Evolutionary conservation across 768 basidiomycete genomes (phyloP).

Genomic region (Boletus vinaceobasis): DNA sequence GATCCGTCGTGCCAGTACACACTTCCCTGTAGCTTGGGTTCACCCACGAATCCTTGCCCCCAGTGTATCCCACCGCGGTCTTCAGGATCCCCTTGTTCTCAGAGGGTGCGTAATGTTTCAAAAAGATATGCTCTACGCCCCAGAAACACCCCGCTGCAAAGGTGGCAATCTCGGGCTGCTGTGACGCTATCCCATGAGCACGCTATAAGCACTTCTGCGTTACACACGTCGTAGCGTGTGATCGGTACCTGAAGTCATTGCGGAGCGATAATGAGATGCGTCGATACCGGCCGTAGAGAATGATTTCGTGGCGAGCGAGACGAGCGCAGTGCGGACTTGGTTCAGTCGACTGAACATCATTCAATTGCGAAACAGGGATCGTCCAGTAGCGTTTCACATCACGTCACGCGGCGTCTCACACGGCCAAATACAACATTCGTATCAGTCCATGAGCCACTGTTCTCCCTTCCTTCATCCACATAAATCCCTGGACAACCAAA

Average conservation of each 20-base stretch:
- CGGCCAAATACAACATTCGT: background rate
- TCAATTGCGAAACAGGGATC: background rate
- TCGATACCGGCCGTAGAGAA: conserved; percentile 29
- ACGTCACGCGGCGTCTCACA: background rate
- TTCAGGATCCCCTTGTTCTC: conserved; percentile 72
- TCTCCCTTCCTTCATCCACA: conserved; percentile 16
- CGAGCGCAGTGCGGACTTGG: conserved; percentile 18
- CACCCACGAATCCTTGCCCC: conserved; percentile 51
- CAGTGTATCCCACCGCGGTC: conserved; percentile 78
- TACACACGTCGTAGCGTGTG: background rate
- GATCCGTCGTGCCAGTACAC: conserved; percentile 76
- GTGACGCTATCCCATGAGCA: conserved; percentile 38
- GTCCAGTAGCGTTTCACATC: background rate
- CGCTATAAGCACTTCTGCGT: conserved; percentile 1
- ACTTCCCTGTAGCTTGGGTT: conserved; percentile 73
- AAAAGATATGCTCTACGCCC: conserved; percentile 84
- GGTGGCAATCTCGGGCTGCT: conserved; percentile 42
- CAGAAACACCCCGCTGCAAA: conserved; percentile 72
- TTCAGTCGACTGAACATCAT: conserved; percentile 28
- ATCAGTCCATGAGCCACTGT: background rate
- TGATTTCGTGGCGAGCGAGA: conserved; percentile 20
- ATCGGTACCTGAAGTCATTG: conserved; percentile 35
- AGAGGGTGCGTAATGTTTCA: conserved; percentile 70
- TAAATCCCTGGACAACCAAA: conserved; percentile 30
- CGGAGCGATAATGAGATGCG: conserved; percentile 36